Conservation (phyloP, 495 filamentous ascomycete genomes). For the Xanthoparmelia taractica region DNA sequence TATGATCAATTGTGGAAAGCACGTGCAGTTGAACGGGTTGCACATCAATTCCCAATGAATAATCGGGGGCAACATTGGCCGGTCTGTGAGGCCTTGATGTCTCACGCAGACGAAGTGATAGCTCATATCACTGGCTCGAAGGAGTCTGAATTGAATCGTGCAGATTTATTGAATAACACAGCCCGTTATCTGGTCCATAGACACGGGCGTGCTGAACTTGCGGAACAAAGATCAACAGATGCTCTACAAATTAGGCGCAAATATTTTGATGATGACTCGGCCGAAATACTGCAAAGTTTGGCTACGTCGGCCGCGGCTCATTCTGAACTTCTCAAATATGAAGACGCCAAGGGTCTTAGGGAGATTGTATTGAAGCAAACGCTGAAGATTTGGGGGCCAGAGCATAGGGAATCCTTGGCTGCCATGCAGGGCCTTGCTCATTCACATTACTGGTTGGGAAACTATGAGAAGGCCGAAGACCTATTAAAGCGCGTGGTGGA, state of each 20-base stretch:
- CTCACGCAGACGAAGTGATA: constrained; percentile 11
- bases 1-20: constrained; percentile 6
- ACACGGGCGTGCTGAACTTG: background rate
- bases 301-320: background rate
- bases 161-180: background rate
- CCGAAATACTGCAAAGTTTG: background rate
- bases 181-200: background rate
- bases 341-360: background rate
- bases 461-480: background rate
- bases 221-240: background rate
- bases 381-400: background rate
- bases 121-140: background rate
- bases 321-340: rapidly evolving
- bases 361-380: background rate
- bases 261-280: background rate
- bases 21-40: constrained; percentile 12
- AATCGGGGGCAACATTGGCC: constrained; percentile 8
- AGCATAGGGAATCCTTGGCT: background rate
- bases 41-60: background rate
- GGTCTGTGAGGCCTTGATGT: constrained; percentile 4
- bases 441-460: rapidly evolving
- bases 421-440: background rate
- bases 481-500: background rate
- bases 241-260: background rate
- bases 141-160: background rate